Conservation (phyloP, 441 rosid species). For the Erodium moschatum region DNA sequence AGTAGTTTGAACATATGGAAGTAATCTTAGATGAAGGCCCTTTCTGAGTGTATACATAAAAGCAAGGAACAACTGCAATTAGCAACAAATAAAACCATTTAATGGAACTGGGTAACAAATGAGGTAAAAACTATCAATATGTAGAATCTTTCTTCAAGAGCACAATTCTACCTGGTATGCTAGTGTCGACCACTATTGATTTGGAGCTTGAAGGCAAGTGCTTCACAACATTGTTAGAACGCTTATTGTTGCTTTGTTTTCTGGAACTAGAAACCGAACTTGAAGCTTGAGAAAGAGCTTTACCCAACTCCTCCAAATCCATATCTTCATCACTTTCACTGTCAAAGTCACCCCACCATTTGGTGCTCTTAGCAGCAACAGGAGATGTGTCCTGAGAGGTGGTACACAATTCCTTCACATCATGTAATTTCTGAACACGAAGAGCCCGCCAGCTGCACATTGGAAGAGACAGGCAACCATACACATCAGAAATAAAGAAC, state of each 20-base stretch:
- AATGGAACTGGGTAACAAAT: not conserved
- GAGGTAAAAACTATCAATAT: not conserved
- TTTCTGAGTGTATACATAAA: slow-evolving; percentile 57
- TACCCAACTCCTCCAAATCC: slow-evolving; percentile 57
- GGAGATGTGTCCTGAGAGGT: slow-evolving; percentile 20
- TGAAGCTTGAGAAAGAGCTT: slow-evolving; percentile 54
- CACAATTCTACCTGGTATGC: slow-evolving; percentile 33
- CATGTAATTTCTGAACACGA: slow-evolving; percentile 46
- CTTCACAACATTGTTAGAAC: slow-evolving; percentile 27
- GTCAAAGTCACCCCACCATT: slow-evolving; percentile 43
- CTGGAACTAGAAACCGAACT: slow-evolving; percentile 38
- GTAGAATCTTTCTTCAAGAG: not conserved
- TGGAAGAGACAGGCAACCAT: not conserved
- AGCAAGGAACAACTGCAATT: slow-evolving; percentile 72
- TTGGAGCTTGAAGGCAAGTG: slow-evolving; percentile 23
- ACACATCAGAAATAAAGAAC: not conserved
- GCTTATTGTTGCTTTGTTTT: slow-evolving; percentile 25
- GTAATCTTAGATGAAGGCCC: slow-evolving; percentile 31
- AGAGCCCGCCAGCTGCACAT: slow-evolving; percentile 70
- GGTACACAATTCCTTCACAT: slow-evolving; percentile 21
- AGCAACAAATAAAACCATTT: slow-evolving; percentile 17
- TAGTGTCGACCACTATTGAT: slow-evolving; percentile 25
- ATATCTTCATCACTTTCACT: slow-evolving; percentile 46
- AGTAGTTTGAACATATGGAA: slow-evolving; percentile 32
- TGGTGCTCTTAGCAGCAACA: slow-evolving; percentile 33